These are phyloP conservation scores for Neurospora sp. DNA, from an alignment of 495 filamentous ascomycete species.

Conservation along the genomic window DNA sequence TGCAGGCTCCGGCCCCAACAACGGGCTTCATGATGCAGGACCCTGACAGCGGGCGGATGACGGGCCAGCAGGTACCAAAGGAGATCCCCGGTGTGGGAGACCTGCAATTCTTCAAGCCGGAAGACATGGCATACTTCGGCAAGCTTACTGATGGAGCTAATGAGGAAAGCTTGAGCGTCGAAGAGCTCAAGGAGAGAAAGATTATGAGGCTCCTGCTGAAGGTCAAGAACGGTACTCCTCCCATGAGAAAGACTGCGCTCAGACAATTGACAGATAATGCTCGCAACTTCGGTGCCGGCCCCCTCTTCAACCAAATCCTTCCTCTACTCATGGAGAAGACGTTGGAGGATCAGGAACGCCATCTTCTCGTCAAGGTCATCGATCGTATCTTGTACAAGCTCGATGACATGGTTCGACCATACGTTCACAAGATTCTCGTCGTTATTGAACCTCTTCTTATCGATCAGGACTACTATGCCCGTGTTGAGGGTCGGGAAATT, in stretches of 20 bases:
- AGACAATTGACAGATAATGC: slow-evolving; percentile 97
- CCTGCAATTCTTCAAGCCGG: slow-evolving; percentile 95
- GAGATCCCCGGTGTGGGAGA: slow-evolving; percentile 97
- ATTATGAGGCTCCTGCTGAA: slow-evolving; percentile 96
- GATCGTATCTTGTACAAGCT: slow-evolving; percentile 98
- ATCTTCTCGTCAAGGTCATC: slow-evolving; percentile 98
- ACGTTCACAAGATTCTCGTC: slow-evolving; percentile 95
- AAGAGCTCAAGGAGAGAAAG: slow-evolving; percentile 95
- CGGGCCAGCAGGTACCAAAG: slow-evolving; percentile 88
- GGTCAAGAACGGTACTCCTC: slow-evolving; percentile 98
- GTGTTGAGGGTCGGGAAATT: slow-evolving; percentile 96
- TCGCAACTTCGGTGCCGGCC: slow-evolving; percentile 87
- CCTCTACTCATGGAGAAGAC: slow-evolving; percentile 98
- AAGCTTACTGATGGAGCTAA: slow-evolving; percentile 94
- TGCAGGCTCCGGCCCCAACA: slow-evolving; percentile 60
- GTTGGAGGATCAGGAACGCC: slow-evolving; percentile 95
- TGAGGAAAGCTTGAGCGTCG: slow-evolving; percentile 82
- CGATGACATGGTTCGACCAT: slow-evolving; percentile 92
- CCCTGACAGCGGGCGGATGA: slow-evolving; percentile 64
- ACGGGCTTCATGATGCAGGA: slow-evolving; percentile 98
- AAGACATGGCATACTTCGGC: slow-evolving; percentile 98
- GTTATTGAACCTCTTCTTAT: slow-evolving; percentile 98
- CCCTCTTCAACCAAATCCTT: slow-evolving; percentile 96
- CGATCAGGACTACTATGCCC: slow-evolving; percentile 98
- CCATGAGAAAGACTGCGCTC: slow-evolving; percentile 98